Evolutionary conservation across 805 yeast genomes (phyloP).

Genomic region (Starmerella sirachaensis): DNA sequence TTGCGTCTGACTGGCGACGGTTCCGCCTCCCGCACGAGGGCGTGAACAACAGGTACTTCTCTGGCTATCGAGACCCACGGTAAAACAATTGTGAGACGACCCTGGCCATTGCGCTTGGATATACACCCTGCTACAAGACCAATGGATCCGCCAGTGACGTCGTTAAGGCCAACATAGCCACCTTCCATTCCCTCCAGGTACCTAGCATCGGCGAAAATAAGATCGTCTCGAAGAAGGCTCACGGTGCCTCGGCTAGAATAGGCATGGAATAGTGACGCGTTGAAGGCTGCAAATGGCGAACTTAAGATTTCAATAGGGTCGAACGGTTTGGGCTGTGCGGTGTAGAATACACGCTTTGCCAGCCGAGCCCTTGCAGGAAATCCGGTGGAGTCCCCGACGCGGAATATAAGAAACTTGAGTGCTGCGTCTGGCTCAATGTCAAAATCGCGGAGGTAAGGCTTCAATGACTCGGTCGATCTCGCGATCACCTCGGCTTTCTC

Average conservation of each 20-base stretch:
- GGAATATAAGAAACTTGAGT: constrained; percentile 10
- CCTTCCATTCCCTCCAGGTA: constrained; percentile 32
- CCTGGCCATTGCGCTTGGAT: constrained; percentile 26
- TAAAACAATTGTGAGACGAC: constrained; percentile 24
- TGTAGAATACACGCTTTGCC: constrained; percentile 1
- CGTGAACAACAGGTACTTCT: neutral
- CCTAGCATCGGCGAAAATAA: constrained; percentile 25
- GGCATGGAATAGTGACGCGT: constrained; percentile 28
- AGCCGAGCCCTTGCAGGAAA: neutral
- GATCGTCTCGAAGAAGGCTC: constrained; percentile 14
- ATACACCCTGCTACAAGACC: constrained; percentile 27
- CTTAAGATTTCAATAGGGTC: constrained; percentile 17
- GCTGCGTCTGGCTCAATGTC: constrained; percentile 7
- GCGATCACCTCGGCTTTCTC: neutral
- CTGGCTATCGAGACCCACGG: constrained; percentile 24
- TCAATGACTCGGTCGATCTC: neutral
- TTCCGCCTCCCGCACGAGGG: neutral
- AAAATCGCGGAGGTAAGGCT: constrained; percentile 11
- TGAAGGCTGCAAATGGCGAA: constrained; percentile 28
- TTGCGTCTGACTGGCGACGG: neutral
- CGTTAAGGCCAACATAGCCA: constrained; percentile 20
- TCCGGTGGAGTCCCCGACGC: constrained; percentile 6
- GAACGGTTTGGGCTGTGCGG: neutral
- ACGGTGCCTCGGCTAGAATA: constrained; percentile 25
- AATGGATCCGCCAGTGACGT: constrained; percentile 15